Percentiles rank a stretch among this genome's conserved stretches.
Evolutionary conservation across 352 stramenopile species (phyloP).

Genomic region (Thalassiosira hispida): DNA sequence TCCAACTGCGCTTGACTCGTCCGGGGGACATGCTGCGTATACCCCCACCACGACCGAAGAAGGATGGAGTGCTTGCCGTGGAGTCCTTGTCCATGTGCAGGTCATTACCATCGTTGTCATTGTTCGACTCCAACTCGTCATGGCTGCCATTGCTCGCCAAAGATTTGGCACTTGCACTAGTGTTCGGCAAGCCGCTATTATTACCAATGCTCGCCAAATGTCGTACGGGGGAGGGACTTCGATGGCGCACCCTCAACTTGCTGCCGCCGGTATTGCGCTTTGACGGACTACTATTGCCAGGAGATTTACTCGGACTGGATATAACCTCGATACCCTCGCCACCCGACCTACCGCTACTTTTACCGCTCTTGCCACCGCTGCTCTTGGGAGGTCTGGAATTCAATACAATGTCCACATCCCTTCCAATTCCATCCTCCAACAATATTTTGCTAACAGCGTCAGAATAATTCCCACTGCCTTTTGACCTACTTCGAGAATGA

Average conservation of each 20-base stretch:
- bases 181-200: no score
- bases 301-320: background rate
- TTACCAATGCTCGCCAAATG: slow-evolving; percentile 2
- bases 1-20: slow-evolving; percentile 34
- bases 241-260: slow-evolving; percentile 9
- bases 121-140: background rate
- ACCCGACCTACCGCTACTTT: background rate
- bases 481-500: background rate
- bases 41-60: slow-evolving; percentile 23
- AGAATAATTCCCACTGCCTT: slow-evolving; percentile 35
- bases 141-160: no score
- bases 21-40: slow-evolving; percentile 32
- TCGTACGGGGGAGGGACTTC: slow-evolving; percentile 35
- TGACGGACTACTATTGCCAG: background rate
- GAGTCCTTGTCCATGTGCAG: slow-evolving; percentile 1
- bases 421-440: slow-evolving; percentile 9
- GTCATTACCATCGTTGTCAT: slow-evolving; percentile 3
- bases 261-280: background rate
- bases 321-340: slow-evolving; percentile 18
- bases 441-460: slow-evolving; percentile 32
- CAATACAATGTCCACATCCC: background rate
- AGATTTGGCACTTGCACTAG: slow-evolving; percentile 1
- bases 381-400: background rate
- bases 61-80: slow-evolving; percentile 23
- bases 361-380: background rate